phyloP scores from a whole-genome alignment of 768 basidiomycete genomes.

The Megacollybia marginata region DNA sequence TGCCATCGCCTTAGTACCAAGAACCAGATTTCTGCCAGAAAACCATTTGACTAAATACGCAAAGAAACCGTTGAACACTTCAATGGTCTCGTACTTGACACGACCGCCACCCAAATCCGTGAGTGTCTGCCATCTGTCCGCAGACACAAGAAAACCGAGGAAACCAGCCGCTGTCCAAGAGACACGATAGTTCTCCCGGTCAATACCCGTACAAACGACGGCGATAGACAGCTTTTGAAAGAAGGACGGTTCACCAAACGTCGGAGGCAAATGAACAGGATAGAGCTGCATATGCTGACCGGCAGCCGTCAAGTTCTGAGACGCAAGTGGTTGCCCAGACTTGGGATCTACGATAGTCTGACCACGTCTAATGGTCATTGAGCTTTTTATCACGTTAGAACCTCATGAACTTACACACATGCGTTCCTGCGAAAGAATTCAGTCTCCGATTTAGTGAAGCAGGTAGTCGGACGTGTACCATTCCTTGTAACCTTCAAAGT shows the following conservation, averaged over 20 bases:
- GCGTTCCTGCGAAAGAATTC: conserved; percentile 44
- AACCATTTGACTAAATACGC: conserved; percentile 47
- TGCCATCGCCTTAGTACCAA: conserved; percentile 47
- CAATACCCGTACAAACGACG: conserved; percentile 40
- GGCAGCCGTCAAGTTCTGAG: conserved; percentile 34
- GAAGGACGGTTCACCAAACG: conserved; percentile 34
- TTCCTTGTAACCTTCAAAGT: conserved; percentile 34
- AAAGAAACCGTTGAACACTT: conserved; percentile 49
- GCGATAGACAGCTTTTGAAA: conserved; percentile 33
- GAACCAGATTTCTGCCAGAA: conserved; percentile 31
- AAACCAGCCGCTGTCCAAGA: conserved; percentile 42
- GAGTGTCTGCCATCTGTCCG: conserved; percentile 62
- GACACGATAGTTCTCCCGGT: conserved; percentile 45
- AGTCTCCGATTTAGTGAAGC: background rate
- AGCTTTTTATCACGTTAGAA: conserved; percentile 1
- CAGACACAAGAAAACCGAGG: conserved; percentile 40
- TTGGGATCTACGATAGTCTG: conserved; percentile 37
- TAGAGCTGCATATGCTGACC: conserved; percentile 41
- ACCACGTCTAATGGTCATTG: conserved; percentile 30
- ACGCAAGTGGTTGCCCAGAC: conserved; percentile 26
- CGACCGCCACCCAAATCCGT: conserved; percentile 39
- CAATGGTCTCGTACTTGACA: conserved; percentile 51
- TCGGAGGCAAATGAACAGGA: conserved; percentile 55
- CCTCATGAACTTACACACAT: conserved; percentile 41
- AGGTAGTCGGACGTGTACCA: conserved; percentile 23